Evolutionary conservation across 768 basidiomycete species (phyloP).

Genomic region (Exsudoporus frostii): DNA sequence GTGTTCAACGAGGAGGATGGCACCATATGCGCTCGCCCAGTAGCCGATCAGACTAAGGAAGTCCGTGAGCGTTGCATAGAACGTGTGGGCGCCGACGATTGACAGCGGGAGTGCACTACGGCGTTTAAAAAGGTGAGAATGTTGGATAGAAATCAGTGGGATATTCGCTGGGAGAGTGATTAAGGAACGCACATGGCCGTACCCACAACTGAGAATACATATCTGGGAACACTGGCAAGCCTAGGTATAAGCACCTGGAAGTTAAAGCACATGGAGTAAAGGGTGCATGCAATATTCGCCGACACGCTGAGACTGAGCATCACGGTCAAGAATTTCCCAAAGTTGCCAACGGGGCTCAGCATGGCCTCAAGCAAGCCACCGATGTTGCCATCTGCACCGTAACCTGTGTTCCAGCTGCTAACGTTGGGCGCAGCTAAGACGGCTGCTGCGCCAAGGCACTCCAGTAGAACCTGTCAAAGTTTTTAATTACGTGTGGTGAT

Average conservation of each 20-base stretch:
- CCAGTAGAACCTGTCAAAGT: conserved; percentile 33
- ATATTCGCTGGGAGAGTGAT: not conserved
- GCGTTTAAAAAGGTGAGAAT: not conserved
- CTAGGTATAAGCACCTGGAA: conserved; percentile 67
- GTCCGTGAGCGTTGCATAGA: conserved; percentile 61
- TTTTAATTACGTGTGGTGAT: not conserved
- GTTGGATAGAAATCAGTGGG: conserved; percentile 6
- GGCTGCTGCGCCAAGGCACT: conserved; percentile 68
- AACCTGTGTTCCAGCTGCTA: conserved; percentile 54
- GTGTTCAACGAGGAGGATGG: conserved; percentile 65
- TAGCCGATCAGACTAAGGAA: conserved; percentile 70
- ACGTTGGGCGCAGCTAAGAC: conserved; percentile 53
- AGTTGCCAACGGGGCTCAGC: conserved; percentile 56
- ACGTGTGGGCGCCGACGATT: conserved; percentile 65
- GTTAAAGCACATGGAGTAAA: conserved; percentile 77
- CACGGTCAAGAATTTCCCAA: conserved; percentile 70
- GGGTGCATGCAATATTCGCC: conserved; percentile 77
- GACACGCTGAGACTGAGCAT: conserved; percentile 73
- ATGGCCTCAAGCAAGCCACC: conserved; percentile 65
- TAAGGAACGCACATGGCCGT: conserved; percentile 56
- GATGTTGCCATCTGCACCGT: conserved; percentile 50
- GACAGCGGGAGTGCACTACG: conserved; percentile 61
- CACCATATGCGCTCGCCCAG: conserved; percentile 56
- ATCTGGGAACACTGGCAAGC: conserved; percentile 59
- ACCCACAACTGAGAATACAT: conserved; percentile 63